Evolutionary conservation across 129 eudicot genomes (phyloP), one percentile per base, ranked within the genome.

Genomic region (Pulicaria dysenterica): DNA sequence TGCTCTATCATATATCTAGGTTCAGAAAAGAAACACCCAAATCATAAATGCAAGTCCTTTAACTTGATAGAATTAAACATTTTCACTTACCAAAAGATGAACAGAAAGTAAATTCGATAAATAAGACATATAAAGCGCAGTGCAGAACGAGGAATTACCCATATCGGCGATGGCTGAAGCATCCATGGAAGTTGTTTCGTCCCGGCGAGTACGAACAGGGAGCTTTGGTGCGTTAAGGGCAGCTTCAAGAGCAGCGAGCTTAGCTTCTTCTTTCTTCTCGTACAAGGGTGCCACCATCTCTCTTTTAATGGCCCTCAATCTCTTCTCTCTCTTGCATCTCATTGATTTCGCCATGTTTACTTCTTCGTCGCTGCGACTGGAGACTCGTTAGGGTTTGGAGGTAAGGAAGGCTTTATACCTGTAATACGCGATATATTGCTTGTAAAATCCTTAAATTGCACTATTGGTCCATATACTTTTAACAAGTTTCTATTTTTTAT

Each of bases 201-300:
- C 53, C n/a, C 48, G 72, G 3, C 76, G 77, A 19, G 56, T 53
- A 53, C 83, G 86, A n/a, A 93, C 92, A 10, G 96, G 92, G 51
- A 93, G 92, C 53, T 93, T 93, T 15, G 98, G 95, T 58, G 92
- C 98, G 58, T 83, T 83, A 34, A 93, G 89, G 16, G 98, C 96
- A 19, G 98, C 95, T 73, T 85, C 95, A 72, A 79, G 88, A 43
- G 86, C 90, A 5, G 92, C 95, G 24, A 74, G 74, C 79, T 89
- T 93, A 5, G 96, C 96, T 44, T 83, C 89, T 6, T 90, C 98
- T 77, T 93, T 93, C 73, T 77, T 54, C 14, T 85, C 88, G 79
- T 87, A 83, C 7, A 87, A 4, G 2, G 96, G 98, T 24, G 83
- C 79, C 0, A 93, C 98, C 36, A 90, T 73, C 85, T 93, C 98